phyloP scores from a whole-genome alignment of 1,284 basidiomycete genomes.

The Mycena citricolor region DNA sequence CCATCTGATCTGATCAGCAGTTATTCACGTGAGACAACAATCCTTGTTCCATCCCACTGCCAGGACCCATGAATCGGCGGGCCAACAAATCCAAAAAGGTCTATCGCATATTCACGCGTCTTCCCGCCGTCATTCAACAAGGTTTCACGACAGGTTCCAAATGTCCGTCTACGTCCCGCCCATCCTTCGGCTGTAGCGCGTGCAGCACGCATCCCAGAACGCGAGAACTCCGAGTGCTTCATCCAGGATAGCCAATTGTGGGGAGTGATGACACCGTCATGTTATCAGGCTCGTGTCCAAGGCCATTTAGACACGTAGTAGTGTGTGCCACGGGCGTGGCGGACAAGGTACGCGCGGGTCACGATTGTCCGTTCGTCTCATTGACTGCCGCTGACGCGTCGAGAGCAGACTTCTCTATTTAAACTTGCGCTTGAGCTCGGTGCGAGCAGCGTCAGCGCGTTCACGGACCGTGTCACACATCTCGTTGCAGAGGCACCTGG shows the following conservation, averaged over 20 bases:
- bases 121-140: neutral
- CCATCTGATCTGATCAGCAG: too few species aligned
- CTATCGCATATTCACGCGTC: too few species aligned
- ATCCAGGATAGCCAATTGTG: constrained; percentile 40
- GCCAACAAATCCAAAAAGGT: constrained; percentile 37
- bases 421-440: constrained; percentile 76
- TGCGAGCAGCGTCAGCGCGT: constrained; percentile 59
- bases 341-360: constrained; percentile 55
- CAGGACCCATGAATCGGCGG: constrained; percentile 20
- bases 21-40: too few species aligned
- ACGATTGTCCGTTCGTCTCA: neutral
- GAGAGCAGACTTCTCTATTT: constrained; percentile 59
- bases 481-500: constrained; percentile 69
- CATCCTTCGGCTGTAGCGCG: constrained; percentile 36
- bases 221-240: constrained; percentile 27
- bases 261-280: constrained; percentile 48
- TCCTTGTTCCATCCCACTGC: too few species aligned
- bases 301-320: constrained; percentile 63
- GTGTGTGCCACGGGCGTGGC: constrained; percentile 72
- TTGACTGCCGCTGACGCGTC: constrained; percentile 9
- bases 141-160: constrained; percentile 70
- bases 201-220: constrained; percentile 23
- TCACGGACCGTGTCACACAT: constrained; percentile 81
- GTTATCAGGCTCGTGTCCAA: constrained; percentile 44
- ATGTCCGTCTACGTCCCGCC: constrained; percentile 74